Evolutionary conservation across 768 basidiomycete genomes (phyloP), one percentile per base, ranked within the genome.

Genomic region (Tulasnella sp.): DNA sequence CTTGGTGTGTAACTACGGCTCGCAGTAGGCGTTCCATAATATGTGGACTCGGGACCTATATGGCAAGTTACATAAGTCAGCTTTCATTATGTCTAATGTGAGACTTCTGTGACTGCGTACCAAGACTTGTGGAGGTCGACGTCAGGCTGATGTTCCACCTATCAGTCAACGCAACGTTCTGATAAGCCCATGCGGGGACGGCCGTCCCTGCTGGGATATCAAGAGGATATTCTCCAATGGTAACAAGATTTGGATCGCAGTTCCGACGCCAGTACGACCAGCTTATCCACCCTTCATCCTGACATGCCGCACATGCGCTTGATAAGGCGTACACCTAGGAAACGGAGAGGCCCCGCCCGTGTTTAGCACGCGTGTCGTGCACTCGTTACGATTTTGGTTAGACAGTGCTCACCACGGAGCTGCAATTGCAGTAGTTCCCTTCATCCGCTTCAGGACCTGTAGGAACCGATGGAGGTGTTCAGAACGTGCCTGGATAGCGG

Each of bases 101-200:
- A 67, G 26, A 6, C 35, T 29, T 35, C 32, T 29, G 61, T 67
- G 26, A 67, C 32, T n/a, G 29, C 51, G 20, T 15, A 76, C 75
- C 77, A 74, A 35, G 73, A 35, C 39, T 37, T 2, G 37, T 40
- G 16, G 77, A 67, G n/a, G 44, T 51, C 13, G 77, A 26, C 29
- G 29, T 35, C 15, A 67, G 18, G 61, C 26, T 70, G 35, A 77
- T 29, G 39, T 70, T 46, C 40, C 71, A 77, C 61, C 16, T 73
- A 48, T 77, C 77, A 32, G 35, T 37, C 35, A 51, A 55, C 5
- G 85, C 82, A 29, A 91, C 87, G 77, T 90, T 87, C 44, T 88
- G 83, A 79, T 88, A 92, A 16, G 90, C 90, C 91, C 91, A 92
- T 15, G 86, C 86, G 11, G 90, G 91, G 26, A 91, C 85, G 15